phyloP scores from a whole-genome alignment of 2,329 filamentous ascomycete genomes.

The Coniella vitis region DNA sequence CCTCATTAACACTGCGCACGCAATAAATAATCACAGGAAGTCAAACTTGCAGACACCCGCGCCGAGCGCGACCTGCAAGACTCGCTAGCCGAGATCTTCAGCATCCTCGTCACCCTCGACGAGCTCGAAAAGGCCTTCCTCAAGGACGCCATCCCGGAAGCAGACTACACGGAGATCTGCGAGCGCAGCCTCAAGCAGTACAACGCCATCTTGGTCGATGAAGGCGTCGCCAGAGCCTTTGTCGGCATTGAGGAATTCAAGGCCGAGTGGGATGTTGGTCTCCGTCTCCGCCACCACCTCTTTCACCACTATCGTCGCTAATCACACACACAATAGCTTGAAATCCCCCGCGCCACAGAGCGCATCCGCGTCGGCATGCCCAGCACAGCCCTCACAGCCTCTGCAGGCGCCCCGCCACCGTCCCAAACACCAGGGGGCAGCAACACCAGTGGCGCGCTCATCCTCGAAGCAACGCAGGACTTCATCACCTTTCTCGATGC shows the following conservation, averaged over 20 bases:
- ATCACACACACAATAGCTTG: constrained; percentile 60
- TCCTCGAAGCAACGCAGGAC: constrained; percentile 88
- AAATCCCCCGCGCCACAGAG: constrained; percentile 90
- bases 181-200: constrained; percentile 92
- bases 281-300: background rate
- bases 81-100: constrained; percentile 94
- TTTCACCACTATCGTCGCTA: background rate
- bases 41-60: constrained; percentile 80
- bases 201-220: constrained; percentile 86
- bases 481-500: constrained; percentile 98
- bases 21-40: no score
- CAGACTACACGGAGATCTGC: constrained; percentile 94
- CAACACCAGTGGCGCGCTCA: constrained; percentile 56
- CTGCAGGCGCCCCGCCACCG: constrained; percentile 36
- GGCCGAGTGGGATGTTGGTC: constrained; percentile 77
- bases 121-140: constrained; percentile 95
- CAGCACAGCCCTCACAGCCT: constrained; percentile 64
- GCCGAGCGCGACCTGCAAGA: constrained; percentile 91
- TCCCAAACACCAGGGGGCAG: constrained; percentile 24
- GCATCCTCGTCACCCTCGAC: constrained; percentile 92
- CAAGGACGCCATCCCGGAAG: constrained; percentile 86
- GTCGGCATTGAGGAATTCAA: constrained; percentile 88
- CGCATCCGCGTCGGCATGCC: constrained; percentile 88
- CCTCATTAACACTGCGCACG: no score
- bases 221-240: constrained; percentile 83